These are phyloP conservation scores for Tremellales sp. DNA, from an alignment of 1,284 basidiomycete genomes.

Conservation along the genomic window DNA sequence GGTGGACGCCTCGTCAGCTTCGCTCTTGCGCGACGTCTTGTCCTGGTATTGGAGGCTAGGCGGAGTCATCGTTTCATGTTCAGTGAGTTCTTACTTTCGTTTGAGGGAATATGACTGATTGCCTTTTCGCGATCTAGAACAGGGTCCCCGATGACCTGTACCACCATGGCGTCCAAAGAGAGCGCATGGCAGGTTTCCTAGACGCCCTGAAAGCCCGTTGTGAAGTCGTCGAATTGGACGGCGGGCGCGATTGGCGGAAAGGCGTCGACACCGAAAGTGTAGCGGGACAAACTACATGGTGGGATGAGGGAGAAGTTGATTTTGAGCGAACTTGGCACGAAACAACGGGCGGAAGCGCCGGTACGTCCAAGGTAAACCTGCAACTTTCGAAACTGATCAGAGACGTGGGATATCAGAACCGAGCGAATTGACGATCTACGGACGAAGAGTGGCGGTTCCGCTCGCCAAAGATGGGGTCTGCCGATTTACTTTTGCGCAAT, in stretches of 20 bases:
- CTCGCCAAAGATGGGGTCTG: constrained; percentile 51
- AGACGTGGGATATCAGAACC: constrained; percentile 9
- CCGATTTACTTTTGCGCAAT: constrained; percentile 59
- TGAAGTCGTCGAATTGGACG: constrained; percentile 58
- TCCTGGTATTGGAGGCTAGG: constrained; percentile 73
- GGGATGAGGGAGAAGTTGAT: constrained; percentile 16
- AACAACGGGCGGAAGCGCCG: constrained; percentile 22
- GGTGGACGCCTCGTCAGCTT: constrained; percentile 64
- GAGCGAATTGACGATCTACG: constrained; percentile 51
- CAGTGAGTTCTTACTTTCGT: constrained; percentile 41
- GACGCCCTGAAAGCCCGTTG: constrained; percentile 61
- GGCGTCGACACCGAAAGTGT: constrained; percentile 8
- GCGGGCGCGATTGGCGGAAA: constrained; percentile 52
- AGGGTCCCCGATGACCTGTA: constrained; percentile 66
- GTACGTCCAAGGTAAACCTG: constrained; percentile 15
- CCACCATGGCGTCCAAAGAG: constrained; percentile 63
- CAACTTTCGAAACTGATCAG: not conserved
- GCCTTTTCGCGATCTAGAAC: constrained; percentile 43
- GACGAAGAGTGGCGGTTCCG: constrained; percentile 55
- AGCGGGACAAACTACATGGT: constrained; percentile 31
- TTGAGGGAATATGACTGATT: constrained; percentile 16
- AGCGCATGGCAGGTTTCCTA: constrained; percentile 62
- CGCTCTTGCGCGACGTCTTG: constrained; percentile 64
- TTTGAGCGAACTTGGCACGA: constrained; percentile 43
- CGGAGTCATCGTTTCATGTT: constrained; percentile 59